These are phyloP conservation scores for Botrytis fabae DNA, from an alignment of 2,329 filamentous ascomycete species.

Conservation along the genomic window DNA sequence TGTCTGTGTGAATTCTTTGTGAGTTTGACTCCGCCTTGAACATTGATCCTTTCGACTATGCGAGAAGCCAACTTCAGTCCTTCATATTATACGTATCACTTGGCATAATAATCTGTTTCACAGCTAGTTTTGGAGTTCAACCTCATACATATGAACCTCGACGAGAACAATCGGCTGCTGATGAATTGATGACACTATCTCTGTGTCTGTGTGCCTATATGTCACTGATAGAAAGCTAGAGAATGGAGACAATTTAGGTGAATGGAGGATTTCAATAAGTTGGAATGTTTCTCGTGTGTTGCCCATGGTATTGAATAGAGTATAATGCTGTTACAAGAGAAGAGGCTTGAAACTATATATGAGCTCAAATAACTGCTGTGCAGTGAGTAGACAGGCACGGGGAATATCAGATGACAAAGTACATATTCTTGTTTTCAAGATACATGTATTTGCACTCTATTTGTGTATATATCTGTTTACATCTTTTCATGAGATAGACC, in stretches of 20 bases:
- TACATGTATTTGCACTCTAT: background rate
- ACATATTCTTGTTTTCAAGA: background rate
- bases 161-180: background rate
- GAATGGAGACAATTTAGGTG: background rate
- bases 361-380: background rate
- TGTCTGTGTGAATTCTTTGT: no score
- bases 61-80: background rate
- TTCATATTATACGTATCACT: background rate
- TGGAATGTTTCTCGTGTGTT: background rate
- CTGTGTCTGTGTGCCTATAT: background rate
- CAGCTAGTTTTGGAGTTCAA: background rate
- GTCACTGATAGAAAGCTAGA: background rate
- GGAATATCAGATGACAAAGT: background rate
- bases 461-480: background rate
- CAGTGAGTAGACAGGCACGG: background rate
- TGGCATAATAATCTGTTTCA: background rate
- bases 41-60: background rate
- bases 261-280: background rate
- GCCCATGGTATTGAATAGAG: background rate
- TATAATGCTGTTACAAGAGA: background rate
- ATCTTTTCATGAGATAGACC: background rate
- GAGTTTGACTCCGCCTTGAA: background rate
- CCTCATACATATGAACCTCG: no score
- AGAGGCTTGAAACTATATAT: background rate
- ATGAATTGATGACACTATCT: background rate